Base-by-base conservation (phyloP, 2,329 filamentous ascomycete species). In the Trichoderma sp. region DNA sequence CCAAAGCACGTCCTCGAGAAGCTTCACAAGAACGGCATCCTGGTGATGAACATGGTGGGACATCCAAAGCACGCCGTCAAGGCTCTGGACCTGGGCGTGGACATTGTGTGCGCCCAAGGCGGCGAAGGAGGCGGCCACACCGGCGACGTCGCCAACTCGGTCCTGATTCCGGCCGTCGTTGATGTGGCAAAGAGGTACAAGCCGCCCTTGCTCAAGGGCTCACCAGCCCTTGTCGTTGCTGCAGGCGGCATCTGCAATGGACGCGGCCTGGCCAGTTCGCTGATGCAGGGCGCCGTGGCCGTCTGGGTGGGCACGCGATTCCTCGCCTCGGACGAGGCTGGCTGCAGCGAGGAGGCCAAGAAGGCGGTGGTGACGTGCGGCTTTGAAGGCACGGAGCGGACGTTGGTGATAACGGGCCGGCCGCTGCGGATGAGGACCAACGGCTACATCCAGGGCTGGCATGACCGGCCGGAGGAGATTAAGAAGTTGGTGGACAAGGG, bases 41-140 rank as follows among this genome's bases (percentile, higher is more conserved):
- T 96, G 69, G 85, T 97, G 43, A 97, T 97, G 94, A 97, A 97
- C 79, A 97, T 97, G 94, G 94, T 97, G 24, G 95, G 95, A 0
- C 92, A 94, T 75, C 94, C 95, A 2, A 93, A 91, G 78, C 95
- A 98, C 79, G 94, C 94, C 0, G 87, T 90, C 78, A 97, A 97
- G 82, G 94, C 94, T 2, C 83, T 98, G 4, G 88, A 93, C 60
- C 87, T 90, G 0, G 95, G 95, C 54, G 93, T 97, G 11, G 95
- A 98, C 80, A 90, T 97, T 72, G 87, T 98, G 6, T 97, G 94
- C 78, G 90, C 94, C 2, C 95, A 98, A 82, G 95, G 95, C 58
- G 93, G 93, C 63, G 95, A 98, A 79, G 95, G 94, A 1, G 95
- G 95, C 21, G 95, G 94, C 0, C 95, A 98, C 81, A 97, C 95